Conservation (phyloP, 2,329 filamentous ascomycete genomes). For the Sclerotinia spermophila region DNA sequence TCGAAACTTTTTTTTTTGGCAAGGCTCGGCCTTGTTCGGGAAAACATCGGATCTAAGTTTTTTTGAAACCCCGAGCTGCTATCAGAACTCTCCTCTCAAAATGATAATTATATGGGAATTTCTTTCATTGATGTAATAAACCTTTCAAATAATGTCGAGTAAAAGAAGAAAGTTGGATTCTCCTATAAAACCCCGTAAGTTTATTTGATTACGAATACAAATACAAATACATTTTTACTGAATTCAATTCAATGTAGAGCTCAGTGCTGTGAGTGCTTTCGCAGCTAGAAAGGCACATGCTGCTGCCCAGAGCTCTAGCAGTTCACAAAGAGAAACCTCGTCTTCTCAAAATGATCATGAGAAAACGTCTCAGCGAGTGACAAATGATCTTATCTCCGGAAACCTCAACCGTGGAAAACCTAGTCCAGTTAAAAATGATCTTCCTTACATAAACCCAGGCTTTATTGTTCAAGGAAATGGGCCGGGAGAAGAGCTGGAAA, state of each 20-base stretch:
- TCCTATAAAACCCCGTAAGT: constrained; percentile 39
- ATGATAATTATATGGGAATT: neutral
- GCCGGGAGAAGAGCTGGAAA: neutral
- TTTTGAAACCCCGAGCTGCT: constrained; percentile 16
- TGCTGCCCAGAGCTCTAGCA: constrained; percentile 15
- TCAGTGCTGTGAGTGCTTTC: constrained; percentile 34
- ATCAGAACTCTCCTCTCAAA: neutral
- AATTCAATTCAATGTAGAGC: constrained; percentile 28
- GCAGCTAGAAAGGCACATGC: constrained; percentile 31
- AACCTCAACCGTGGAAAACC: neutral
- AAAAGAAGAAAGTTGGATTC: constrained; percentile 45
- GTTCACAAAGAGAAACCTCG: neutral
- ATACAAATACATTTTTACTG: neutral
- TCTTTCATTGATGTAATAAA: neutral
- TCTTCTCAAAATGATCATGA: neutral
- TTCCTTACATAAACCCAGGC: neutral
- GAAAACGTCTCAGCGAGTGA: neutral
- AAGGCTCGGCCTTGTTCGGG: constrained; percentile 17
- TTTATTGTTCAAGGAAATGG: neutral
- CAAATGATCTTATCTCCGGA: neutral
- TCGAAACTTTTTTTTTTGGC: constrained; percentile 26
- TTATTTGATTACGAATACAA: neutral
- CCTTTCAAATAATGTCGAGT: constrained; percentile 11
- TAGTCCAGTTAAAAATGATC: neutral
- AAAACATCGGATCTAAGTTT: constrained; percentile 22